phyloP scores from a whole-genome alignment of 2,329 filamentous ascomycete species.

The Ascochyta rabiei region DNA sequence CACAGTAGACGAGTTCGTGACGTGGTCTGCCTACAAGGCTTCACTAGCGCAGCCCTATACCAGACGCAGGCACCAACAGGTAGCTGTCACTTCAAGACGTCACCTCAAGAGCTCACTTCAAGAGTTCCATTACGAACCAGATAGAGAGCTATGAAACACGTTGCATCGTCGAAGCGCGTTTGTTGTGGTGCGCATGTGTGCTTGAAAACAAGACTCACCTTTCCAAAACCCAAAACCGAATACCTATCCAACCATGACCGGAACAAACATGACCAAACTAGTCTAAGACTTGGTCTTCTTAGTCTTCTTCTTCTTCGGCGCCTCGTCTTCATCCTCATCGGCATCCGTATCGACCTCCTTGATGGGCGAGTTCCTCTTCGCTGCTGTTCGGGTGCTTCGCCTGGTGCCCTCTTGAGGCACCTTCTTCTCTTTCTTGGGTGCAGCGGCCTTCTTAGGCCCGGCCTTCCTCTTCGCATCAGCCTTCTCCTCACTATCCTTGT shows the following conservation, averaged over 20 bases:
- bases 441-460: constrained; percentile 23
- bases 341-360: constrained; percentile 25
- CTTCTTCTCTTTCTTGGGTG: constrained; percentile 23
- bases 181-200: not conserved
- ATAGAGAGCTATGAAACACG: not conserved
- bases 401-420: constrained; percentile 29
- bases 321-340: constrained; percentile 20
- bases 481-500: constrained; percentile 25
- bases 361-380: constrained; percentile 26
- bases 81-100: not conserved
- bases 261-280: not conserved
- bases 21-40: not conserved
- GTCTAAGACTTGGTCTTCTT: constrained; percentile 19
- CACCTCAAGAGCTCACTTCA: too few relatives aligned
- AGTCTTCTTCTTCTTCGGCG: constrained; percentile 29
- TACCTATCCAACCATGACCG: not conserved
- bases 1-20: not conserved
- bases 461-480: constrained; percentile 27
- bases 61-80: not conserved
- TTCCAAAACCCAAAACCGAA: not conserved
- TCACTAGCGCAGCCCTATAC: constrained; percentile 1
- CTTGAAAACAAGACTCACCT: not conserved
- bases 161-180: not conserved
- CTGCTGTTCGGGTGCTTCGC: constrained; percentile 24
- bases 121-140: not conserved